Conservation (phyloP, 1,284 basidiomycete species). For the Papiliotrema nemorosa region DNA sequence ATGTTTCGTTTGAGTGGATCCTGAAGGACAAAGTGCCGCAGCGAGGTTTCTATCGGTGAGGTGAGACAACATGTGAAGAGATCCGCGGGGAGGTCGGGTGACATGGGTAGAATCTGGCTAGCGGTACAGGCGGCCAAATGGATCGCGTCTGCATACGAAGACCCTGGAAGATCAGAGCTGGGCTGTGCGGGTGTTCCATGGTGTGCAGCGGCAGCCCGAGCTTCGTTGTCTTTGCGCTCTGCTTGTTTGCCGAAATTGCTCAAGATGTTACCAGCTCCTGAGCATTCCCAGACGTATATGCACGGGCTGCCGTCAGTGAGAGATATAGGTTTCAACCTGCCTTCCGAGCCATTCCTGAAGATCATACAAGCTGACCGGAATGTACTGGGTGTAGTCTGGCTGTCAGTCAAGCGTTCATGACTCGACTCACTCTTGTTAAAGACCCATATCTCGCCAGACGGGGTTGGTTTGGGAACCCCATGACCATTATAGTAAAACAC, state of each 20-base stretch:
- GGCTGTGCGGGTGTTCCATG: slow-evolving; percentile 10
- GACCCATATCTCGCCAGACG: slow-evolving; percentile 96
- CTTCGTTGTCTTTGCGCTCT: slow-evolving; percentile 76
- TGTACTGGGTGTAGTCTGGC: slow-evolving; percentile 88
- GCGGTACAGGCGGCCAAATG: slow-evolving; percentile 94
- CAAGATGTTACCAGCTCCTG: slow-evolving; percentile 88
- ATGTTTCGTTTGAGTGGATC: slow-evolving; percentile 66
- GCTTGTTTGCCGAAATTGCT: slow-evolving; percentile 87
- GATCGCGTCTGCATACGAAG: slow-evolving; percentile 81
- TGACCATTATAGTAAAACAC: slow-evolving; percentile 99
- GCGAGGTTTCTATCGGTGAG: slow-evolving; percentile 94
- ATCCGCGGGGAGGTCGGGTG: slow-evolving; percentile 94
- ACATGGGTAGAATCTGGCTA: slow-evolving; percentile 88
- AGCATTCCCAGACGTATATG: slow-evolving; percentile 99
- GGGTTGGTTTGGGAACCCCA: slow-evolving; percentile 94
- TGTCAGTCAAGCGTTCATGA: background rate
- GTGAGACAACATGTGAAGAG: slow-evolving; percentile 97
- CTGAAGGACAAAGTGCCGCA: slow-evolving; percentile 90
- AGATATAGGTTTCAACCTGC: slow-evolving; percentile 21
- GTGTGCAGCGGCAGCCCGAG: slow-evolving; percentile 26
- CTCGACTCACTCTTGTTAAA: slow-evolving; percentile 75
- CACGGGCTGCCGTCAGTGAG: slow-evolving; percentile 63
- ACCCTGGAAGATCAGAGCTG: slow-evolving; percentile 54
- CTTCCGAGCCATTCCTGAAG: slow-evolving; percentile 81
- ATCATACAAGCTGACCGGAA: slow-evolving; percentile 91